Evolutionary conservation across 2,329 filamentous ascomycete genomes (phyloP).

Genomic region (Exophiala calicioides): DNA sequence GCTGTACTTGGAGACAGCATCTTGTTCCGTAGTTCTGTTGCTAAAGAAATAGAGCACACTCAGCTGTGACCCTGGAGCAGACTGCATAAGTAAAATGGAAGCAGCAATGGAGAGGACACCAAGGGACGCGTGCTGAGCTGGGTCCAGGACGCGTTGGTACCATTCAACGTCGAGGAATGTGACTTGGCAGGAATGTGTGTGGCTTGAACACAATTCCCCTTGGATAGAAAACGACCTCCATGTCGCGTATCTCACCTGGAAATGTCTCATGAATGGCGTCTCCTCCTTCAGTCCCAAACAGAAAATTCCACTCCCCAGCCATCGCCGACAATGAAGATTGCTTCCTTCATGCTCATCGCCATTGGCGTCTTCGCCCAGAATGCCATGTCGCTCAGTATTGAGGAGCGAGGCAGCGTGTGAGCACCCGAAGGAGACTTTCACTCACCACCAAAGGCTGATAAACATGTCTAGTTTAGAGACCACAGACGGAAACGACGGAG

Average conservation of each 20-base stretch:
- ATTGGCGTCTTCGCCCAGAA: slow-evolving; percentile 10
- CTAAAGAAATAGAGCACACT: background rate
- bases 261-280: background rate
- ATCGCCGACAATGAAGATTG: slow-evolving; percentile 15
- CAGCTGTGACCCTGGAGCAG: background rate
- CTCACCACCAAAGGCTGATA: no score
- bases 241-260: background rate
- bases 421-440: background rate
- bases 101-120: slow-evolving; percentile 1
- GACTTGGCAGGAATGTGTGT: slow-evolving; percentile 27
- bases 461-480: no score
- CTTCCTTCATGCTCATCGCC: slow-evolving; percentile 9
- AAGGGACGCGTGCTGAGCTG: slow-evolving; percentile 6
- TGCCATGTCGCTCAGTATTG: slow-evolving; percentile 5
- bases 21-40: background rate
- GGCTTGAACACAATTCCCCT: slow-evolving; percentile 5
- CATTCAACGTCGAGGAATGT: slow-evolving; percentile 20
- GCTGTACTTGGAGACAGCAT: slow-evolving; percentile 12
- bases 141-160: slow-evolving; percentile 10
- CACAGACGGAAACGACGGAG: no score
- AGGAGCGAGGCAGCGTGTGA: slow-evolving; percentile 8
- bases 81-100: background rate
- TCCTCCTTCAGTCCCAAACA: background rate
- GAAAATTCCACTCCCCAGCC: background rate
- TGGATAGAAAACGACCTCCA: slow-evolving; percentile 10